Base-by-base conservation (phyloP, 1,284 basidiomycete genomes). In the Cerrena zonata region DNA sequence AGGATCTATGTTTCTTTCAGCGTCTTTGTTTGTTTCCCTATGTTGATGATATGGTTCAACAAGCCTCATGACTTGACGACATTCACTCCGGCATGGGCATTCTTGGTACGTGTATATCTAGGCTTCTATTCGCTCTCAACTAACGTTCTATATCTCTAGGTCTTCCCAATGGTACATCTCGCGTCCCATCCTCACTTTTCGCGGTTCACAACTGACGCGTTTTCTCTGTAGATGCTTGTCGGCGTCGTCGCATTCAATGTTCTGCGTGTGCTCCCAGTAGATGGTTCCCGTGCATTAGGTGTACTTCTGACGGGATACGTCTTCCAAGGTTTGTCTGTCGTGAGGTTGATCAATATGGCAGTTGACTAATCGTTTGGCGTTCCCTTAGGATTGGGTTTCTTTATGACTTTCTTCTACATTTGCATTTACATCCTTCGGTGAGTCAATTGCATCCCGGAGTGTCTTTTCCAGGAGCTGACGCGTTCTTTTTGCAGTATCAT, bases 371-470 rank as follows among this genome's bases (percentile, higher is more conserved):
- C n/a, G n/a, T n/a, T n/a, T n/a, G 12, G 11, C 26, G 5, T 27
- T 1, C 19, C 24, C 24, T 11, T n/a, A 73, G 72, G 73, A 2
- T 61, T 75, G 19, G 75, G 75, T 3, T 75, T 74, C 64, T 76
- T 77, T 64, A 73, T 77, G 69, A 76, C 74, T 5, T 71, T 75
- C 59, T 74, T 76, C 58, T 77, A 77, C 53, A 71, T 77, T 43
- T 73, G 73, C 60, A 76, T 77, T 45, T 77, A 77, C 54, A 67
- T 77, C 49, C 70, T 74, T 53, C 70, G 72, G 71, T 72, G 40
- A 21, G 69, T 62, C 22, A 18, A 27, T 15, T 26, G n/a, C 38
- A 45, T 48, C 53, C 51, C 53, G 22, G 30, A 10, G 13, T 43
- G 36, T 34, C 45, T 52, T 37, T 44, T 42, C n/a, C 12, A 30